Base-by-base conservation (phyloP, 192 early-diverging fungal species). In the Backusella sp. region DNA sequence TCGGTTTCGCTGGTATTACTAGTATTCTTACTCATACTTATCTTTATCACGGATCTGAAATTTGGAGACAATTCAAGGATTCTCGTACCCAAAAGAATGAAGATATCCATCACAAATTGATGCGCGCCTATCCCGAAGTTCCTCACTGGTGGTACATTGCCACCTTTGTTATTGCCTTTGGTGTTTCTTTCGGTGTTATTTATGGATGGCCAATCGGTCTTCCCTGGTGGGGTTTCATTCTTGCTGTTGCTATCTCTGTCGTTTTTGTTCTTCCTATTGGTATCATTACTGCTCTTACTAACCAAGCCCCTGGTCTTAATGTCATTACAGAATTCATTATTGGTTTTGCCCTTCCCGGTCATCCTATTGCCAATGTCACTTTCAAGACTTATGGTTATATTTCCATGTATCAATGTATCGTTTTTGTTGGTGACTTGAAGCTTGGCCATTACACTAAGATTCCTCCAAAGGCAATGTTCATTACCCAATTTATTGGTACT, bases 381-480 rank as follows among this genome's bases (percentile, higher is more conserved):
- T 97, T 95, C 88, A 97, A 97, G 83, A 91, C 93, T 14, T 89
- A 93, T 70, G 93, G 92, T 59, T 91, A 90, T 79, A 96, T 92
- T 72, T 87, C 90, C 5, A 86, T 94, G 84, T 80, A 85, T n/a
- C 96, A 98, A 84, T 91, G 90, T 44, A 78, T 97, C 36, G 85
- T 86, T 28, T 90, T 97, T 34, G 77, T 91, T 6, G 32, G 70
- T 35, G 93, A 95, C 80, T 80, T 96, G n/a, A 96, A 96, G 76
- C 82, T 95, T 12, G 93, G 90, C 37, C 91, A 93, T 69, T 95
- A 94, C 83, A 86, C 90, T 77, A 91, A 95, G 79, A 87, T 93
- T 59, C 82, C 89, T 37, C 92, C 91, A n/a, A 78, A 81, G 42
- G 73, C 85, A 35, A 91, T 94, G 91, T 88, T 91, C 69, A 70